Evolutionary conservation across 2,329 filamentous ascomycete genomes (phyloP).

Genomic region (Aspergillus phoenicis): DNA sequence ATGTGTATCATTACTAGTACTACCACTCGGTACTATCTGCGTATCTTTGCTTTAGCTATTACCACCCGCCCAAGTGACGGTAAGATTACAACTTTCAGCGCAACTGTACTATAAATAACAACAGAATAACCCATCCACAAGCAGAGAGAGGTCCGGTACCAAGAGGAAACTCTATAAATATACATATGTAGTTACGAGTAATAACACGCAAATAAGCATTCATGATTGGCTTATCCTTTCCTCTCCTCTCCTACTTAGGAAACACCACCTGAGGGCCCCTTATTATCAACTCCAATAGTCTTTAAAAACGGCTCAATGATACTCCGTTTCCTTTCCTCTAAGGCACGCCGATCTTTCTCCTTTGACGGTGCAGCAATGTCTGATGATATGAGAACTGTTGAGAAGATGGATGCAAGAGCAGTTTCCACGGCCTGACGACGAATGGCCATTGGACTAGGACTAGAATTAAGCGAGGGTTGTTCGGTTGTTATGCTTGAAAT

Average conservation of each 20-base stretch:
- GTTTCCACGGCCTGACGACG: slow-evolving; percentile 62
- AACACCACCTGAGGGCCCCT: slow-evolving; percentile 36
- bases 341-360: slow-evolving; percentile 62
- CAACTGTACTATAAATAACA: too few species aligned
- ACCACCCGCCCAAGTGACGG: too few species aligned
- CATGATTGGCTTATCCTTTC: neutral
- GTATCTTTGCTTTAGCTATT: too few species aligned
- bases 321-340: slow-evolving; percentile 66
- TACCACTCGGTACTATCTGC: too few species aligned
- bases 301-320: slow-evolving; percentile 72
- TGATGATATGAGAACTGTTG: slow-evolving; percentile 62
- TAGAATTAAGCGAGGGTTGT: slow-evolving; percentile 26
- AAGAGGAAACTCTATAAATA: neutral
- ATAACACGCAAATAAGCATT: neutral
- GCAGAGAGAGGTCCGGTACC: too few species aligned
- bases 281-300: slow-evolving; percentile 38
- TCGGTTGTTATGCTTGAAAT: slow-evolving; percentile 33
- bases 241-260: slow-evolving; percentile 7
- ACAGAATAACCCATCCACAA: too few species aligned
- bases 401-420: slow-evolving; percentile 67
- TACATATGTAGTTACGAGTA: slow-evolving; percentile 1
- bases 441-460: slow-evolving; percentile 50
- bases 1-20: too few species aligned
- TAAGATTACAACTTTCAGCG: too few species aligned
- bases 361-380: slow-evolving; percentile 40